phyloP scores from a whole-genome alignment of 1,139 yeast species.

The Taiozyma sp. region DNA sequence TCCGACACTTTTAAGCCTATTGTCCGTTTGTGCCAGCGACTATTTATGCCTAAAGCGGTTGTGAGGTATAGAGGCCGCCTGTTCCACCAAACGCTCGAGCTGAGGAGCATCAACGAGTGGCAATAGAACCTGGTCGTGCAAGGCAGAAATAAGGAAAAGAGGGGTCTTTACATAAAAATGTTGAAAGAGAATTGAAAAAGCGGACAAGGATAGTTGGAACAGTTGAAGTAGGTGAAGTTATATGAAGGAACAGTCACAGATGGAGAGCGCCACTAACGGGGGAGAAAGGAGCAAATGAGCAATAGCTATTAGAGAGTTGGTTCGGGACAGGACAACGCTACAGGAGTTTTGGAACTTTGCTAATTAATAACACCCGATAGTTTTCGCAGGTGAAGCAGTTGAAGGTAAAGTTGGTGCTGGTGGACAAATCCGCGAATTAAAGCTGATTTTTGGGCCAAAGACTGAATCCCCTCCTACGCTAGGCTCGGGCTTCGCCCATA shows the following conservation, averaged over 20 bases:
- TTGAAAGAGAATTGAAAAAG: not conserved
- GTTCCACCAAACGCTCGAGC: not conserved
- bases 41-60: not conserved
- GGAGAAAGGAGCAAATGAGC: not conserved
- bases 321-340: not conserved
- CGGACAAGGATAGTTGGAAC: not conserved
- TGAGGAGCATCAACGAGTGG: not conserved
- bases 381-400: slow-evolving; percentile 6
- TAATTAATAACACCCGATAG: not conserved
- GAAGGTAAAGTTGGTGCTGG: slow-evolving; percentile 7
- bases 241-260: not conserved
- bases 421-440: not conserved
- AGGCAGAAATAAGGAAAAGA: not conserved
- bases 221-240: not conserved
- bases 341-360: not conserved
- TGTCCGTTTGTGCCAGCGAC: not conserved
- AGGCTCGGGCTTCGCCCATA: no score
- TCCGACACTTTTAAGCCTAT: not conserved
- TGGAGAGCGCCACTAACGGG: not conserved
- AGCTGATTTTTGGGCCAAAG: not conserved
- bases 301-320: not conserved
- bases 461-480: not conserved
- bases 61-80: not conserved
- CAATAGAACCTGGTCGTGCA: not conserved
- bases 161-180: not conserved